Conservation (phyloP, 108 stramenopile species). For the Skeletonema menzelii region DNA sequence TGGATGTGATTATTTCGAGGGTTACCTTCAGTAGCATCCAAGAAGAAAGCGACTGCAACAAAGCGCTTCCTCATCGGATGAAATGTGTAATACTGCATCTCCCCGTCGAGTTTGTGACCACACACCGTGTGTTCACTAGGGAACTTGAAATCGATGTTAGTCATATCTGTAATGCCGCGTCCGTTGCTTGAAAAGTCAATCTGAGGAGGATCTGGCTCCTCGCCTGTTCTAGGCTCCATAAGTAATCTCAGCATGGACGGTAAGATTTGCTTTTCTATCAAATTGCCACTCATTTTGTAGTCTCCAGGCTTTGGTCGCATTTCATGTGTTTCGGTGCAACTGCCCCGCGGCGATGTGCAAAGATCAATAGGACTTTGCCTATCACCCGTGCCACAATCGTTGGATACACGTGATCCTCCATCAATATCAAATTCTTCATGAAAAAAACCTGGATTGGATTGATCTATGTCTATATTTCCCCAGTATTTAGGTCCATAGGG, state of each 20-base stretch:
- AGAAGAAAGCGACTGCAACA: constrained; percentile 42
- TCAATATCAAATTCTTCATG: constrained; percentile 32
- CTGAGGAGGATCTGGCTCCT: constrained; percentile 40
- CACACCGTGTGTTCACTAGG: constrained; percentile 76
- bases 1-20: constrained; percentile 43
- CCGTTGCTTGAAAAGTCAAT: constrained; percentile 82
- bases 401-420: background rate
- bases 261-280: constrained; percentile 38
- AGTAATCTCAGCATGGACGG: constrained; percentile 37
- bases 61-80: constrained; percentile 44
- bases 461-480: constrained; percentile 13
- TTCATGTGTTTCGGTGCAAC: constrained; percentile 36
- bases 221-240: constrained; percentile 39
- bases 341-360: constrained; percentile 21
- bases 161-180: constrained; percentile 62
- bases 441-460: constrained; percentile 21
- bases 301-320: constrained; percentile 43
- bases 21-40: constrained; percentile 30
- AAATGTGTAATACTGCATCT: constrained; percentile 79
- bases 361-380: constrained; percentile 83
- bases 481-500: constrained; percentile 30
- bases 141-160: constrained; percentile 85
- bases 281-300: constrained; percentile 33
- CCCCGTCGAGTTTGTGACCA: constrained; percentile 71
- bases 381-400: constrained; percentile 45